phyloP scores from a whole-genome alignment of 2,329 filamentous ascomycete species.

The Neonectria magnoliae region DNA sequence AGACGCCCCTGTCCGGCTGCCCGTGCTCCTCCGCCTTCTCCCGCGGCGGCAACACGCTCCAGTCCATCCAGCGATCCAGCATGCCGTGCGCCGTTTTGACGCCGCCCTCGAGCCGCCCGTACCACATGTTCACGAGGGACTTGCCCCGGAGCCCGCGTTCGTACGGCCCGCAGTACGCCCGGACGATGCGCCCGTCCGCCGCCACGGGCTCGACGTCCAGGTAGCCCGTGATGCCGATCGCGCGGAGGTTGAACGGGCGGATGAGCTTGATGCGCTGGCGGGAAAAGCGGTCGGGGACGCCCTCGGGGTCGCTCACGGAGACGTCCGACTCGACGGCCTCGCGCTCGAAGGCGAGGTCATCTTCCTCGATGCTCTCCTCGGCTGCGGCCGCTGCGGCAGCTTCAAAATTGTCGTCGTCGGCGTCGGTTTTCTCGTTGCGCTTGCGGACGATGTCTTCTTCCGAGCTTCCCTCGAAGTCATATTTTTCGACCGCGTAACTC shows the following conservation, averaged over 20 bases:
- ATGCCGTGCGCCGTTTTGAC: constrained; percentile 51
- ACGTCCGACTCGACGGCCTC: constrained; percentile 45
- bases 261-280: constrained; percentile 41
- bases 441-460: constrained; percentile 42
- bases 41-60: constrained; percentile 53
- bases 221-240: constrained; percentile 38
- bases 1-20: constrained; percentile 49
- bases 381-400: constrained; percentile 39
- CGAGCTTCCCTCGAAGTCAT: constrained; percentile 48
- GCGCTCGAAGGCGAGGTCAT: constrained; percentile 44
- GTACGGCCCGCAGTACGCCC: constrained; percentile 50
- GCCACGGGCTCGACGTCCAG: constrained; percentile 49
- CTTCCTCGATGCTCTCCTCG: constrained; percentile 48
- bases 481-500: constrained; percentile 47
- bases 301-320: constrained; percentile 38
- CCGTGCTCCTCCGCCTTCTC: constrained; percentile 40
- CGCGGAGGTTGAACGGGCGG: constrained; percentile 36
- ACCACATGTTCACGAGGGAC: constrained; percentile 52
- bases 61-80: constrained; percentile 54
- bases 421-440: constrained; percentile 35
- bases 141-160: constrained; percentile 47
- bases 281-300: constrained; percentile 44
- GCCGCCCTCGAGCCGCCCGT: constrained; percentile 51
- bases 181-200: constrained; percentile 45
- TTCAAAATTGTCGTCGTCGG: constrained; percentile 47